phyloP scores from a whole-genome alignment of 2,329 filamentous ascomycete genomes.

The Fusarium vanettenii region DNA sequence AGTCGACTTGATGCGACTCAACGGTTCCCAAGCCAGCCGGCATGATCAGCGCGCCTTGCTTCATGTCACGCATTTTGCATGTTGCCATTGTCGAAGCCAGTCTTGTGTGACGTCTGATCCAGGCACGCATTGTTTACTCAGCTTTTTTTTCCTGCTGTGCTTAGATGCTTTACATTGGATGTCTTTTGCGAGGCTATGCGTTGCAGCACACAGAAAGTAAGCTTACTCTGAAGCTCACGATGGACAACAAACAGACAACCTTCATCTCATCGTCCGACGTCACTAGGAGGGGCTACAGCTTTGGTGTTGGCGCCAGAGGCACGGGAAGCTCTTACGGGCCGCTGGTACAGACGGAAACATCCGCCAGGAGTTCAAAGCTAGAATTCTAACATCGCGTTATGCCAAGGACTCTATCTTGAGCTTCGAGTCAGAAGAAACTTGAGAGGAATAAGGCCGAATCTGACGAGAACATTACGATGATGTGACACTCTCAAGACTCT shows the following conservation, averaged over 20 bases:
- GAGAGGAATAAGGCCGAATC: not conserved
- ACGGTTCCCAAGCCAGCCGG: slow-evolving; percentile 26
- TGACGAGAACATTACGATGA: not conserved
- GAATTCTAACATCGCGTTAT: not conserved
- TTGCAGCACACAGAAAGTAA: not conserved
- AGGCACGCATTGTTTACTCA: slow-evolving; percentile 22
- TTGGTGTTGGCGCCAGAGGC: slow-evolving; percentile 14
- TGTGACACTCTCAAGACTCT: not conserved
- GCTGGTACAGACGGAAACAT: slow-evolving; percentile 22
- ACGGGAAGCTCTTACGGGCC: slow-evolving; percentile 25
- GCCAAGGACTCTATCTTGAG: not conserved
- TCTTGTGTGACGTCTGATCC: slow-evolving; percentile 12
- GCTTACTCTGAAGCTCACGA: not conserved
- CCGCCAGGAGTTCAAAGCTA: slow-evolving; percentile 3
- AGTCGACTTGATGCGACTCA: slow-evolving; percentile 11
- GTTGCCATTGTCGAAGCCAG: not conserved
- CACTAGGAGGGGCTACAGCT: slow-evolving; percentile 7
- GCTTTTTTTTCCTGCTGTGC: not conserved
- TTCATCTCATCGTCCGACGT: slow-evolving; percentile 7
- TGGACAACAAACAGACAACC: not conserved
- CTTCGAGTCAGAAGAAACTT: not conserved
- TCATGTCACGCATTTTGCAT: slow-evolving; percentile 36
- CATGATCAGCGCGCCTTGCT: slow-evolving; percentile 33
- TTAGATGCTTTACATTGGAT: not conserved
- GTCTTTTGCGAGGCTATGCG: not conserved